Evolutionary conservation across 169 alveolate genomes (phyloP).

Genomic region (Hammondia hammondi): DNA sequence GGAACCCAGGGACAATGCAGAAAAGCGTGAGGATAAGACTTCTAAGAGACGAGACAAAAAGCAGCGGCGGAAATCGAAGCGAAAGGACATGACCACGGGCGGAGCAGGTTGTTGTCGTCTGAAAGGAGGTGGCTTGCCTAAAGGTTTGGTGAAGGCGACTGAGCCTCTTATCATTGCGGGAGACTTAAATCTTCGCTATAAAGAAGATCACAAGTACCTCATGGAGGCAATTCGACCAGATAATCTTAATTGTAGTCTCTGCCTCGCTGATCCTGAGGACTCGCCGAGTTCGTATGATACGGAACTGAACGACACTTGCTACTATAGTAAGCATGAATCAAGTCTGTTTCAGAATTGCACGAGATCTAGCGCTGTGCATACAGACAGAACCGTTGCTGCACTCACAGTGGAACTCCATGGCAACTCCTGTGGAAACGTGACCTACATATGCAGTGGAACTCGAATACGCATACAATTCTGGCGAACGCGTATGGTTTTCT

Average conservation of each 20-base stretch:
- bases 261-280: constrained; percentile 54
- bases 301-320: constrained; percentile 64
- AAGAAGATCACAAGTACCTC: constrained; percentile 62
- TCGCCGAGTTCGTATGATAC: constrained; percentile 66
- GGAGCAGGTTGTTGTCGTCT: not conserved
- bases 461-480: not conserved
- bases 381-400: not conserved
- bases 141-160: constrained; percentile 66
- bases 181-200: constrained; percentile 76
- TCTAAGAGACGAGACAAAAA: not conserved
- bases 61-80: not conserved
- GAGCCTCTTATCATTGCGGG: constrained; percentile 80
- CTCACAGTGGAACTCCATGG: not conserved
- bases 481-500: not conserved
- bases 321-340: constrained; percentile 39
- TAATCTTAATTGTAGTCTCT: constrained; percentile 56
- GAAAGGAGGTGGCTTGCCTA: constrained; percentile 50
- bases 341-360: no score
- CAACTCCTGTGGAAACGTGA: not conserved
- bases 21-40: not conserved
- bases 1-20: not conserved
- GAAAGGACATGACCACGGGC: not conserved
- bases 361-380: no score
- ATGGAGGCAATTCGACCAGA: constrained; percentile 62
- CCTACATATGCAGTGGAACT: not conserved